A percentile compares a stretch with the other conserved stretches of the same genome.
phyloP scores from a whole-genome alignment of 805 yeast species.

The Hyphopichia homilentoma region DNA sequence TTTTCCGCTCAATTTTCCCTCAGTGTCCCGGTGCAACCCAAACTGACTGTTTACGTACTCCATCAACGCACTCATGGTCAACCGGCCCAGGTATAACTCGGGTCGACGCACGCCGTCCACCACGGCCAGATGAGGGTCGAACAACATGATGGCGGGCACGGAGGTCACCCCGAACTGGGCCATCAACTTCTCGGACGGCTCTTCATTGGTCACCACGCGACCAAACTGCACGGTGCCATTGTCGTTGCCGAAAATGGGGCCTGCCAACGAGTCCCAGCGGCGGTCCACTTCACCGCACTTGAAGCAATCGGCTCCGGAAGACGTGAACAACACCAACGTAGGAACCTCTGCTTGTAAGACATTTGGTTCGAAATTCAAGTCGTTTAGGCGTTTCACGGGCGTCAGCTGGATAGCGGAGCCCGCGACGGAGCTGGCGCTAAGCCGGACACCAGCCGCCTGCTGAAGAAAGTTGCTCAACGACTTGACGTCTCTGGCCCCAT shows the following conservation, averaged over 20 bases:
- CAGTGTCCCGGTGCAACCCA: constrained; percentile 24
- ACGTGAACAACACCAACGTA: constrained; percentile 49
- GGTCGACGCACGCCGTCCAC: constrained; percentile 25
- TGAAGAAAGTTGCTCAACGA: constrained; percentile 52
- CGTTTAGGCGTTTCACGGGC: constrained; percentile 25
- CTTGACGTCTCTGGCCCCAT: constrained; percentile 51
- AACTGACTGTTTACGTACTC: constrained; percentile 24
- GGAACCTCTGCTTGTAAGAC: constrained; percentile 32
- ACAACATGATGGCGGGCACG: constrained; percentile 55
- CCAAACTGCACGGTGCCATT: constrained; percentile 32
- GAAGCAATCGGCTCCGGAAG: constrained; percentile 40
- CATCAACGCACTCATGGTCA: constrained; percentile 17
- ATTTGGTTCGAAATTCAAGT: constrained; percentile 39
- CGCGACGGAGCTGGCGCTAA: constrained; percentile 6
- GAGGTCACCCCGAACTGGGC: constrained; percentile 38
- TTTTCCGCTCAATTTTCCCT: constrained; percentile 26
- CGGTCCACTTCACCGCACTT: constrained; percentile 55
- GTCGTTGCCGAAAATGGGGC: constrained; percentile 40
- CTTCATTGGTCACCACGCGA: constrained; percentile 44
- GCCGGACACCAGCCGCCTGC: constrained; percentile 26
- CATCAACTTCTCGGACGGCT: constrained; percentile 40
- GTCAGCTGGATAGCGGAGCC: background rate
- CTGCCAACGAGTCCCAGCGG: constrained; percentile 46
- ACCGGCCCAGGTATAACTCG: constrained; percentile 20
- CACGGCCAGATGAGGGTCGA: constrained; percentile 26